phyloP scores from a whole-genome alignment of 495 filamentous ascomycete species.

The Hypoxylon crocopeplum region DNA sequence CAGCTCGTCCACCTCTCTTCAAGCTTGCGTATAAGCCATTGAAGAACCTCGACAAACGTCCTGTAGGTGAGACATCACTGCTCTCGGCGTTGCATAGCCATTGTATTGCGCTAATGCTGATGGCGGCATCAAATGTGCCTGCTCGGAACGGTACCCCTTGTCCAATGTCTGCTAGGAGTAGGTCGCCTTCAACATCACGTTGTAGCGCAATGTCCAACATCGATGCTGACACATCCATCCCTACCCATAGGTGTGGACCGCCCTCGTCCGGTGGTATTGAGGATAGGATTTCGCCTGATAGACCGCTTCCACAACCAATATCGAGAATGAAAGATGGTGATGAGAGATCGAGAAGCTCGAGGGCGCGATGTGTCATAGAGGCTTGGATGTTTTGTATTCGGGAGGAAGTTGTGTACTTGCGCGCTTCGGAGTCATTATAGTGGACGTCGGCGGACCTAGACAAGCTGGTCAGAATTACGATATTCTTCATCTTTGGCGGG shows the following conservation, averaged over 20 bases:
- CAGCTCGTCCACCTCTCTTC: constrained; percentile 84
- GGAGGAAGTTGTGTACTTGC: constrained; percentile 96
- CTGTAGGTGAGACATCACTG: constrained; percentile 77
- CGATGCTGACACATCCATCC: constrained; percentile 90
- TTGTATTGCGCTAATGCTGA: constrained; percentile 92
- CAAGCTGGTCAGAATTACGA: constrained; percentile 23
- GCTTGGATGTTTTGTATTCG: constrained; percentile 95
- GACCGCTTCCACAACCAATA: constrained; percentile 92
- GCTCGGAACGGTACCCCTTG: constrained; percentile 95
- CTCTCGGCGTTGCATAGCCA: constrained; percentile 97
- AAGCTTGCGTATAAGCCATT: constrained; percentile 87
- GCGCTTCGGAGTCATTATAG: constrained; percentile 93
- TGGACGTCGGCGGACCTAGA: constrained; percentile 89
- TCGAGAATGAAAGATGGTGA: constrained; percentile 88
- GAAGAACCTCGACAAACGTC: constrained; percentile 84
- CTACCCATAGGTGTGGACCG: constrained; percentile 90
- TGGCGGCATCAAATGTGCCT: constrained; percentile 92
- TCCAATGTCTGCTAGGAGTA: constrained; percentile 90
- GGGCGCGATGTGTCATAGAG: constrained; percentile 89
- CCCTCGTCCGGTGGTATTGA: constrained; percentile 67
- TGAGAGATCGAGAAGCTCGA: constrained; percentile 84
- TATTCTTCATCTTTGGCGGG: constrained; percentile 18
- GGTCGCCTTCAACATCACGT: constrained; percentile 88
- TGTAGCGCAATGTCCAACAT: constrained; percentile 95
- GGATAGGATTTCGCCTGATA: constrained; percentile 92